Base-by-base conservation (phyloP, 768 basidiomycete genomes). In the Gelatoporia subvermispora region DNA sequence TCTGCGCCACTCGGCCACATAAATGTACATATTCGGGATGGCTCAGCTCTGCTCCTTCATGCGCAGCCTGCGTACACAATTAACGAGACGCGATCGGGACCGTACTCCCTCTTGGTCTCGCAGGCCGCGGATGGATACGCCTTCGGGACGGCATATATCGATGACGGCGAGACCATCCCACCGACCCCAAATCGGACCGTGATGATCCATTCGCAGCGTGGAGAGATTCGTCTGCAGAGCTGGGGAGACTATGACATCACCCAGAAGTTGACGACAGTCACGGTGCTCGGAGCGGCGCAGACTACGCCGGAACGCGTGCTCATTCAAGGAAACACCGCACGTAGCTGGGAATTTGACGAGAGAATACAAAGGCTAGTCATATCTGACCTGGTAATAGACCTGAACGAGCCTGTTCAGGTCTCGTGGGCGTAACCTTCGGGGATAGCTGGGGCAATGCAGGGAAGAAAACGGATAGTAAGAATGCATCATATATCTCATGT, bases 1-100 rank as follows among this genome's bases (percentile, higher is more conserved):
- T 59, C 68, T n/a, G 84, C 84, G 2, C 85, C 86, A 3, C 77
- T 90, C 2, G 74, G 81, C 16, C 81, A 87, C 58, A 88, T 90
- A 65, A 83, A 83, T 50, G 81, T 88, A 21, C 85, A 88, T 60
- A 64, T 90, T 49, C 78, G 87, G n/a, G 79, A 82, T 48, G 79
- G 81, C 21, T 73, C 83, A 16, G 79, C 79, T 24, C 62, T 90
- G 10, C 74, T 89, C 17, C 61, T 87, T 35, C 79, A 89, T 59
- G 66, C 75, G 9, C 51, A 71, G 45, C 84, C 87, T 8, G 80
- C 65, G 1, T 87, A 88, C 63, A 90, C 85, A 1, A 74, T 79
- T 53, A 72, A 76, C 45, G 84, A 85, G 61, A 88, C 86, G 0
- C 73, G 76, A 3, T 64, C 75, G 37, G 77, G 77, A 0, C 79